A percentile compares a stretch with the other conserved stretches of the same genome.
phyloP scores from a whole-genome alignment of 306 rosid species.

The Vigna mungo region DNA sequence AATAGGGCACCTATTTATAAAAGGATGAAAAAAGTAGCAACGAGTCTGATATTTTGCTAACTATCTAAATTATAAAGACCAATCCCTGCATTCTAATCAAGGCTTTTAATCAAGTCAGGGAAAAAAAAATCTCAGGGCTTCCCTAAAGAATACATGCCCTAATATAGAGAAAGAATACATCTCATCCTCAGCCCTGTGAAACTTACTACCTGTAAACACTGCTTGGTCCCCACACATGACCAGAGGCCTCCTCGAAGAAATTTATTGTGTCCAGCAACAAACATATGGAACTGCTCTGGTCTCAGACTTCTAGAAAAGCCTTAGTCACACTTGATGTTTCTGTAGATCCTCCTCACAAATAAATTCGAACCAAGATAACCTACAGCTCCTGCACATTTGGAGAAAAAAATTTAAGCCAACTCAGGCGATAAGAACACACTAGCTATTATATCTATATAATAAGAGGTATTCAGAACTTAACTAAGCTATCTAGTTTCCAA shows the following conservation, averaged over 20 bases:
- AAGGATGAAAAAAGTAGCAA: constrained; percentile 50
- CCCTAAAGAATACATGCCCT: constrained; percentile 76
- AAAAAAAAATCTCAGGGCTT: constrained; percentile 67
- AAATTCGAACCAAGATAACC: constrained; percentile 95
- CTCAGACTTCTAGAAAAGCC: constrained; percentile 44
- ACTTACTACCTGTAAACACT: constrained; percentile 51
- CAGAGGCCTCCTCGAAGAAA: constrained; percentile 59
- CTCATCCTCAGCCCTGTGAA: constrained; percentile 63
- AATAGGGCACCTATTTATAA: constrained; percentile 59
- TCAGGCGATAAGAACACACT: constrained; percentile 3
- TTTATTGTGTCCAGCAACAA: constrained; percentile 42
- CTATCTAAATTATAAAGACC: constrained; percentile 65
- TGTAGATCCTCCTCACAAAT: constrained; percentile 98
- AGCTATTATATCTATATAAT: not conserved
- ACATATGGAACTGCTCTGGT: constrained; percentile 59
- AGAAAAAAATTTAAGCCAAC: constrained; percentile 16
- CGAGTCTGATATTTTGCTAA: constrained; percentile 64
- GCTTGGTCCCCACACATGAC: constrained; percentile 50
- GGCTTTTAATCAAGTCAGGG: constrained; percentile 77
- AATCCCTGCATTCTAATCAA: constrained; percentile 76
- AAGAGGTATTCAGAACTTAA: not conserved
- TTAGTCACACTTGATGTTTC: constrained; percentile 98
- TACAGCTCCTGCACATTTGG: constrained; percentile 82
- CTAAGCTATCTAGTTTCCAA: constrained; percentile 12
- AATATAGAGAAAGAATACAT: constrained; percentile 67